These are phyloP conservation scores for Zymoseptoria passerinii DNA, from an alignment of 2,329 filamentous ascomycete genomes.

Conservation along the genomic window DNA sequence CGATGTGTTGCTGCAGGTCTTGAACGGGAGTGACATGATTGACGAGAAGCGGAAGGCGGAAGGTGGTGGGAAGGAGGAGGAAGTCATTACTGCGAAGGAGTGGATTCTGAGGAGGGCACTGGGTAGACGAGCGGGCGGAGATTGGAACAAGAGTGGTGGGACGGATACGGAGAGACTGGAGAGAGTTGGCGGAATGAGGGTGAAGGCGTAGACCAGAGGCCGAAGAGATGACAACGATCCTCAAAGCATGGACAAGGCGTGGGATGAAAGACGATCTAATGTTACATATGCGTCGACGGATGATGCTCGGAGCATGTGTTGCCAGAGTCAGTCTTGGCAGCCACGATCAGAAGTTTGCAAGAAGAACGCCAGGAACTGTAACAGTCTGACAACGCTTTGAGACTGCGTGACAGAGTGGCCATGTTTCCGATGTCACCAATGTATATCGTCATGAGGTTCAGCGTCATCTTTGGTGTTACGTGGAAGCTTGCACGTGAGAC, in stretches of 20 bases:
- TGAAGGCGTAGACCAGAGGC: neutral
- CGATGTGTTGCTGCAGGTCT: slow-evolving; percentile 35
- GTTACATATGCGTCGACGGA: no score
- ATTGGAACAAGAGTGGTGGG: slow-evolving; percentile 12
- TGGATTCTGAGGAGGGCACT: slow-evolving; percentile 37
- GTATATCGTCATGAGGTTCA: neutral
- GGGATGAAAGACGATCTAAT: no score
- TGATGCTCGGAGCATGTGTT: no score
- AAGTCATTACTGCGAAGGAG: slow-evolving; percentile 21
- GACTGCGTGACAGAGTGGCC: neutral
- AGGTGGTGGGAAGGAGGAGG: slow-evolving; percentile 17
- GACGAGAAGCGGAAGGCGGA: slow-evolving; percentile 19
- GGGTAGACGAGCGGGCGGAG: slow-evolving; percentile 19
- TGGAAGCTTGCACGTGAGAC: neutral
- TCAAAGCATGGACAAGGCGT: neutral
- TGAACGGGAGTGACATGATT: slow-evolving; percentile 28
- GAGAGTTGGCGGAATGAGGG: neutral
- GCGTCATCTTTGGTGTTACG: neutral
- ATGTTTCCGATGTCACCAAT: neutral
- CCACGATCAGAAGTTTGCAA: neutral
- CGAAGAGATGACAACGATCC: neutral
- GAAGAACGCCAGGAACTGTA: neutral
- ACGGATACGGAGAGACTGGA: slow-evolving; percentile 14
- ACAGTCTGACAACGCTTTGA: neutral
- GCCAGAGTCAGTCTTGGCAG: neutral